phyloP scores from a whole-genome alignment of 2,329 filamentous ascomycete genomes.

The Sporothrix protearum region DNA sequence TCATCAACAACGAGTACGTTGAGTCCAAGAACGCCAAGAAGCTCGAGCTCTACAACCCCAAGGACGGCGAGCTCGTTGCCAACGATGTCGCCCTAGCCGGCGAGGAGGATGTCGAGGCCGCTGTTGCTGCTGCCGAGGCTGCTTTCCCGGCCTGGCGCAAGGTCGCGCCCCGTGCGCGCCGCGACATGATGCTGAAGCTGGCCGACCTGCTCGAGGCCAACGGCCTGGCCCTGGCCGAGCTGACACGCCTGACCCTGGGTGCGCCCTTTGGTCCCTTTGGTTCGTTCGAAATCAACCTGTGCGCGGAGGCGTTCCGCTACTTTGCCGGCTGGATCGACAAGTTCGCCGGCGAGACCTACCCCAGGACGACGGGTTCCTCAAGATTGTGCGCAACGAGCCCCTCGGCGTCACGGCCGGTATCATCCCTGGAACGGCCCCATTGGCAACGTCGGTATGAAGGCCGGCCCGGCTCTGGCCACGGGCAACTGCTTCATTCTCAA shows the following conservation, averaged over 20 bases:
- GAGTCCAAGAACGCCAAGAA: slow-evolving; percentile 45
- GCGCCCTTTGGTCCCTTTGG: slow-evolving; percentile 41
- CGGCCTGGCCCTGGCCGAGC: slow-evolving; percentile 36
- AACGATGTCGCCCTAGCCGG: slow-evolving; percentile 46
- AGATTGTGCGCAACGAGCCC: slow-evolving; percentile 39
- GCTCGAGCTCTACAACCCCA: slow-evolving; percentile 48
- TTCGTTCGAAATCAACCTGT: slow-evolving; percentile 40
- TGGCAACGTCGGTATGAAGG: slow-evolving; percentile 39
- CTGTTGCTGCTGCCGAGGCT: slow-evolving; percentile 64
- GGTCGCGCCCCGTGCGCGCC: slow-evolving; percentile 67
- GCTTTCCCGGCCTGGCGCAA: slow-evolving; percentile 76
- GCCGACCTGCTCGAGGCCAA: slow-evolving; percentile 43
- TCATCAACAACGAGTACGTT: slow-evolving; percentile 40
- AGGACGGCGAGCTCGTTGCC: slow-evolving; percentile 47
- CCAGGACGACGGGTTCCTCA: slow-evolving; percentile 46
- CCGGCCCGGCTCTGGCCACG: slow-evolving; percentile 41
- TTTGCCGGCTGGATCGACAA: slow-evolving; percentile 42
- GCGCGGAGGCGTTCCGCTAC: slow-evolving; percentile 52
- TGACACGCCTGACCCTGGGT: slow-evolving; percentile 42
- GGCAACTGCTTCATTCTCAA: slow-evolving; percentile 46
- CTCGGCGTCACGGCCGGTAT: slow-evolving; percentile 35
- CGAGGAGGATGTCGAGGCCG: slow-evolving; percentile 60
- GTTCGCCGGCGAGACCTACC: slow-evolving; percentile 38
- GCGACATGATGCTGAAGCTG: slow-evolving; percentile 43
- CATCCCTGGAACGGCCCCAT: slow-evolving; percentile 41